Evolutionary conservation across 192 early-diverging fungal genomes (phyloP), one percentile per base, ranked within the genome.

Genomic region (Oehlia diaphana): DNA sequence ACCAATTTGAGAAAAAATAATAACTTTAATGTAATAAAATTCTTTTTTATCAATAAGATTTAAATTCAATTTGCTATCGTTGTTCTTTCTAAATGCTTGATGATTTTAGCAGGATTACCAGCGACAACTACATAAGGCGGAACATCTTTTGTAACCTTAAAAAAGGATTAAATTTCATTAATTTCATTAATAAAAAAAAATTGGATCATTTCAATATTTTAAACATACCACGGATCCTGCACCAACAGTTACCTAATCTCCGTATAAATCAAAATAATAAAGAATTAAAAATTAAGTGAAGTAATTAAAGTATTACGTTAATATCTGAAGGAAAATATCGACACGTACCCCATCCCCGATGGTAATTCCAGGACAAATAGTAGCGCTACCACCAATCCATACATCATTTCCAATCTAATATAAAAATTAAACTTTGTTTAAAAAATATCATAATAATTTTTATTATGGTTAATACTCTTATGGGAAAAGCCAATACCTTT

Each of bases 101-200:
- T 84, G 33, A 96, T 87, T 42, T 87, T 87, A 16, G 96, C 96
- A 19, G 97, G 97, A 76, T 94, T 97, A 3, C 97, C 97, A 0
- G 84, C 93, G 28, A 96, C 96, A 19, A 97, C 87, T 1, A 90
- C 88, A 67, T 94, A 88, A 8, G 91, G 79, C 8, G 91, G 92
- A 0, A 98, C 93, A 71, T 96, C 91, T 82, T 95, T 96, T 21
- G 95, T 97, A 23, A 98, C 80, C 74, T 80, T 21, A 37, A 21
- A 39, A 19, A 14, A 44, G 3, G 3, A 44, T 16, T 70, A 26
- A 70, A 42, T 42, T 42, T 42, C 39, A 42, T 42, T 42, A 16
- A 21, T 77, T 35, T 19, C 21, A 70, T 35, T 70, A 31, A 70
- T 26, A 10, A 2, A 67, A 42, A 66, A 76, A 76, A 9, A 26